Evolutionary conservation across 345 rosid genomes (phyloP), one percentile per base, ranked within the genome.

Genomic region (Passiflora organensis): DNA sequence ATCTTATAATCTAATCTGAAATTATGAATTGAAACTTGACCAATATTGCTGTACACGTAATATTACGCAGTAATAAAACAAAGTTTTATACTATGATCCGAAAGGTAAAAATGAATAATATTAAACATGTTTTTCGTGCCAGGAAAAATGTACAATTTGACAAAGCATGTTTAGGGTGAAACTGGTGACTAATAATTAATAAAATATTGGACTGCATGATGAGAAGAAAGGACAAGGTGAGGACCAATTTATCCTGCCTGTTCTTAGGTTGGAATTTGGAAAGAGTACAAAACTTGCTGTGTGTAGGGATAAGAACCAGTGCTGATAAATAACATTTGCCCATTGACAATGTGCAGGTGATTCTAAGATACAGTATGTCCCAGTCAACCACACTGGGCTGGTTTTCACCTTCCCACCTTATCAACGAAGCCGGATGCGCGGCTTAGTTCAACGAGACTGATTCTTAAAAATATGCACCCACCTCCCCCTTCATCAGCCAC

Each of bases 251-350:
- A 23, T 9, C 19, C 21, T 14, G 12, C 28, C 22, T 28, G 23
- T 14, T 24, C 47, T 10, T 13, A 14, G 25, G 28, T 0, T 9
- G 5, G 55, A n/a, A 16, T 2, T 8, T 6, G 46, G 37, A 1
- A 24, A n/a, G 48, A 54, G 47, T 43, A 19, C 38, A 37, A 28
- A 5, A 5, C 48, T 25, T 43, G 18, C 48, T 19, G 39, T 39
- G 19, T 20, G 51, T 21, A 53, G 66, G 61, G 48, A 25, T 55
- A 63, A 63, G 48, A 63, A 63, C 55, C 32, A 15, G 14, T 28
- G 52, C 59, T 44, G 44, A n/a, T 60, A 43, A 43, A 51, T 25
- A 62, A 53, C 58, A 53, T 25, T n/a, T 46, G 58, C 58, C 52
- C 52, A 52, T 21, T 10, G 58, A 21, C 11, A 45, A 53, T 62